These are phyloP conservation scores for Piloderma croceum DNA, from an alignment of 768 basidiomycete genomes.

Conservation along the genomic window DNA sequence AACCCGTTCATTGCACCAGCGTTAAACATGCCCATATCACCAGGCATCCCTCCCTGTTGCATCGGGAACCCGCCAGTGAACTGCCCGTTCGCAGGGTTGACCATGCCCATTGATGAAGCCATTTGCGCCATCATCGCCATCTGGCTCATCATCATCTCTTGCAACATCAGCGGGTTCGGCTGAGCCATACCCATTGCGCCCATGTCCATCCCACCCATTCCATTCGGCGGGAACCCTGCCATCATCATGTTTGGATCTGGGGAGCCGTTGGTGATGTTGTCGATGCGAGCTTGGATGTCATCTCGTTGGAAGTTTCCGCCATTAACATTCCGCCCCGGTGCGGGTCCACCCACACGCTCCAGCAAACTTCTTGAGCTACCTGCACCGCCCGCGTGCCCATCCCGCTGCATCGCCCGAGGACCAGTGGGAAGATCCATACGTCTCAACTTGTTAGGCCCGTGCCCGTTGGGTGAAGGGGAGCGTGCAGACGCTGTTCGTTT, in stretches of 20 bases:
- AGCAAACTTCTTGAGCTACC: constrained; percentile 62
- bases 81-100: constrained; percentile 54
- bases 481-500: constrained; percentile 64
- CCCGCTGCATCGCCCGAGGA: constrained; percentile 71
- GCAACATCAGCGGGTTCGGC: constrained; percentile 72
- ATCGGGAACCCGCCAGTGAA: constrained; percentile 58
- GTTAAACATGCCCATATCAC: constrained; percentile 46
- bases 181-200: constrained; percentile 49
- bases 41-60: constrained; percentile 47
- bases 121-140: constrained; percentile 94
- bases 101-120: constrained; percentile 77
- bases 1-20: constrained; percentile 34
- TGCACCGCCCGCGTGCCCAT: constrained; percentile 24
- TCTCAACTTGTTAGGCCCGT: constrained; percentile 63
- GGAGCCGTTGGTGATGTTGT: constrained; percentile 63
- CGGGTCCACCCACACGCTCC: constrained; percentile 71
- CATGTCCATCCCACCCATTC: constrained; percentile 56
- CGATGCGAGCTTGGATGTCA: constrained; percentile 74
- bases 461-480: constrained; percentile 58
- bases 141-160: constrained; percentile 89
- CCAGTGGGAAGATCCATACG: constrained; percentile 78
- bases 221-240: constrained; percentile 36
- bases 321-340: constrained; percentile 28
- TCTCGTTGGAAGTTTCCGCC: constrained; percentile 39
- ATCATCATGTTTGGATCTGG: constrained; percentile 45